Conservation (phyloP, 2,329 filamentous ascomycete species). For the Ophiosphaerella herpotricha region DNA sequence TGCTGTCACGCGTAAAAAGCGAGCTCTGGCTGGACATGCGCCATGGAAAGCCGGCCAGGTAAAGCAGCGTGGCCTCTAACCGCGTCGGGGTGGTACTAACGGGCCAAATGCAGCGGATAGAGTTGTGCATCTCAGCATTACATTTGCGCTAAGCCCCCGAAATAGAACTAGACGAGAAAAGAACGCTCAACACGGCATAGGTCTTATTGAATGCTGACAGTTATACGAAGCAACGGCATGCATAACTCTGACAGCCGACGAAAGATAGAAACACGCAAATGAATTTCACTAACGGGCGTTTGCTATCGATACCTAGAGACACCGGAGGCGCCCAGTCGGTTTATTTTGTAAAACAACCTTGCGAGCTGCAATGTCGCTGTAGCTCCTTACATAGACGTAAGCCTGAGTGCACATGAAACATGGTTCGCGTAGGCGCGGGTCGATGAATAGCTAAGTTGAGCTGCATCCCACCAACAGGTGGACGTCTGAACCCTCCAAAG, state of each 20-base stretch:
- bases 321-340: conserved; percentile 9
- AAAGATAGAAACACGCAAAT: conserved; percentile 11
- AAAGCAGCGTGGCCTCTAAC: conserved; percentile 38
- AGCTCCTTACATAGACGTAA: conserved; percentile 4
- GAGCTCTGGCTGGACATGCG: conserved; percentile 27
- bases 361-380: conserved; percentile 20
- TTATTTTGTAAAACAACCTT: conserved; percentile 17
- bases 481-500: conserved; percentile 21
- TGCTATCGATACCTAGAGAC: conserved; percentile 25
- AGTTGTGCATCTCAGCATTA: conserved; percentile 39
- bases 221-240: conserved; percentile 33
- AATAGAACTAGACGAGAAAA: conserved; percentile 36
- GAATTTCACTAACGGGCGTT: conserved; percentile 6
- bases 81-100: conserved; percentile 22
- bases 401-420: conserved; percentile 31
- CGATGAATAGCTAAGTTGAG: conserved; percentile 16
- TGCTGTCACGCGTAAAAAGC: conserved; percentile 34
- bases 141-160: conserved; percentile 34
- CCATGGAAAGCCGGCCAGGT: conserved; percentile 17
- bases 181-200: conserved; percentile 26
- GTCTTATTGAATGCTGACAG: conserved; percentile 42
- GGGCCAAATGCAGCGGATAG: conserved; percentile 33
- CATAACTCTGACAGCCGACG: conserved; percentile 30
- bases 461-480: conserved; percentile 29
- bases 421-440: conserved; percentile 17